Conservation (phyloP, 1,284 basidiomycete species). For the Ganoderma sinense region DNA sequence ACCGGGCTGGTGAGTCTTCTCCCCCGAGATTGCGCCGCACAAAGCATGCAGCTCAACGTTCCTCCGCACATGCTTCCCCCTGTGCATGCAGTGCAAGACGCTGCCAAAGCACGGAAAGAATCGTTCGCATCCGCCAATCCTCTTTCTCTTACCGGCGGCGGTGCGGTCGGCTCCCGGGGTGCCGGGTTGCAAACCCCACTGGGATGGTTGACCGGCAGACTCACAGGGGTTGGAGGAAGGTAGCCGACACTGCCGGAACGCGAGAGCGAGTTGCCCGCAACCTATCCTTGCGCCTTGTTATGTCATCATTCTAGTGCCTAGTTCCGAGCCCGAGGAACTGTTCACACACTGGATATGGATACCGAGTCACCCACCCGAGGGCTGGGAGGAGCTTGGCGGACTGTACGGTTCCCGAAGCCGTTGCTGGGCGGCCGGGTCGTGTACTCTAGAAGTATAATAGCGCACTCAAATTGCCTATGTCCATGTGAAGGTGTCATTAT, state of each 20-base stretch:
- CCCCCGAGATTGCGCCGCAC: conserved; percentile 15
- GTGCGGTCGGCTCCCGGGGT: conserved; percentile 63
- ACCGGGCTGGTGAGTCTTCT: conserved; percentile 66
- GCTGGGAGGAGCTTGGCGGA: conserved; percentile 8
- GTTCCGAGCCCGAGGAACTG: conserved; percentile 20
- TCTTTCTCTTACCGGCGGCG: conserved; percentile 69
- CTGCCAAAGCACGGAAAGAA: conserved; percentile 74
- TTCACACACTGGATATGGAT: conserved; percentile 20
- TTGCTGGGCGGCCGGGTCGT: conserved; percentile 6
- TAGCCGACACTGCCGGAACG: conserved; percentile 32
- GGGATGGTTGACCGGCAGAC: conserved; percentile 79
- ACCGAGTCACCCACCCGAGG: conserved; percentile 14
- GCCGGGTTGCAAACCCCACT: conserved; percentile 74
- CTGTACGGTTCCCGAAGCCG: background rate
- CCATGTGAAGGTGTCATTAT: conserved; percentile 6
- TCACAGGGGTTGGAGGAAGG: conserved; percentile 68
- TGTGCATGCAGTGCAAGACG: conserved; percentile 61
- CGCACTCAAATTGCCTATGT: conserved; percentile 5
- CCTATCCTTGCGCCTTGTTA: background rate
- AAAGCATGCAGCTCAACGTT: background rate
- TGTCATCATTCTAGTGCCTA: conserved; percentile 9
- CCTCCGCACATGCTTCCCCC: conserved; percentile 1
- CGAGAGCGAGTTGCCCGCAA: conserved; percentile 11
- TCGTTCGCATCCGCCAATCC: conserved; percentile 82
- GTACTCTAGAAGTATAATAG: background rate